These are phyloP conservation scores for Mycena pura DNA, from an alignment of 768 basidiomycete genomes.

Conservation along the genomic window DNA sequence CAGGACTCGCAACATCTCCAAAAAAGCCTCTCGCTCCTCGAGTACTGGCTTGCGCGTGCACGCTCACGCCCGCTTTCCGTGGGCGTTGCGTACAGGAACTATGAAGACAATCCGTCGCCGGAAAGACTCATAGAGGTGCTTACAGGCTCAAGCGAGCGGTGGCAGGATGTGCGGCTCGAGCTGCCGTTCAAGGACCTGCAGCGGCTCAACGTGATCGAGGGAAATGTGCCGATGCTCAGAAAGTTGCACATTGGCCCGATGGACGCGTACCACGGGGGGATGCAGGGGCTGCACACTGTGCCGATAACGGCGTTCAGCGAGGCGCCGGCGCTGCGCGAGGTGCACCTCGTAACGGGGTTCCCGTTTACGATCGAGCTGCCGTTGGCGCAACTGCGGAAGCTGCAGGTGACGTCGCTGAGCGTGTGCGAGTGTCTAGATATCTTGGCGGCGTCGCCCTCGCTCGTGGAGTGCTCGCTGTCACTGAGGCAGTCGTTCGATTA, in stretches of 20 bases:
- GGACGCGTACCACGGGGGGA: constrained; percentile 8
- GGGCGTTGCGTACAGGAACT: constrained; percentile 14
- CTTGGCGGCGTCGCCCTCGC: constrained; percentile 11
- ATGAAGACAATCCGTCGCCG: constrained; percentile 14
- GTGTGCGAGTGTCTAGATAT: constrained; percentile 20
- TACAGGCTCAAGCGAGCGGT: constrained; percentile 5
- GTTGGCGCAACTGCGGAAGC: constrained; percentile 12
- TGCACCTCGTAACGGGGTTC: constrained; percentile 19
- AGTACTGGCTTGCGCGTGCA: constrained; percentile 15
- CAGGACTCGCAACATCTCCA: neutral
- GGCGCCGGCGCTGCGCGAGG: constrained; percentile 16
- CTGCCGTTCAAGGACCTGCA: constrained; percentile 20
- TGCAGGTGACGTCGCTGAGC: constrained; percentile 14
- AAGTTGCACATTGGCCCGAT: constrained; percentile 15
- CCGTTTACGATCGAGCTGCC: constrained; percentile 19
- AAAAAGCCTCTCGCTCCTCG: constrained; percentile 13
- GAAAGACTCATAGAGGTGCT: constrained; percentile 3
- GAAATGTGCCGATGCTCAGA: constrained; percentile 11
- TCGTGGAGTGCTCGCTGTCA: constrained; percentile 14
- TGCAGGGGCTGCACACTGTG: constrained; percentile 11
- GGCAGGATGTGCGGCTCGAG: constrained; percentile 19
- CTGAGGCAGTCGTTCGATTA: constrained; percentile 19
- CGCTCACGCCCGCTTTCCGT: constrained; percentile 3
- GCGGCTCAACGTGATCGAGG: constrained; percentile 13
- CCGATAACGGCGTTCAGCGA: constrained; percentile 19